Evolutionary conservation across 2,329 filamentous ascomycete species (phyloP), one percentile per base, ranked within the genome.

Genomic region (Aspergillus terreus): DNA sequence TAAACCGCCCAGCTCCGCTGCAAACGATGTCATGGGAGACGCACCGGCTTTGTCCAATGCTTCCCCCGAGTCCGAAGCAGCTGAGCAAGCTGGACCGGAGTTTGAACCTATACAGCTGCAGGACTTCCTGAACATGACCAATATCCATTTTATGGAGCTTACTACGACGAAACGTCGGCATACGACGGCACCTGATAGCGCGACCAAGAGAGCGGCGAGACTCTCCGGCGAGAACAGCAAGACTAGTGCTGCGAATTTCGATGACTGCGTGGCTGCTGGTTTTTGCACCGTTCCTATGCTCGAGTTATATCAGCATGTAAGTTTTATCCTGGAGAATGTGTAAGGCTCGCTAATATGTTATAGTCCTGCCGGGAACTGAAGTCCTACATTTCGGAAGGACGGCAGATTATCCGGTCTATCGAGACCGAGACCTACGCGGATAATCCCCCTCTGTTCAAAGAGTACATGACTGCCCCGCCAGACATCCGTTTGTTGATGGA

Each of bases 131-230:
- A 90, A 95, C 56, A 85, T 96, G 84, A 96, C 92, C 2, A 95
- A 90, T 53, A 96, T 99, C 63, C 89, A 92, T 49, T 99, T 99
- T 74, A 96, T 99, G 88, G 94, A 99, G 67, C 78, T 99, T 46
- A 96, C 87, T n/a, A 96, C 92, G 0, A 96, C 92, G 1, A 97
- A 97, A 69, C 81, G 92, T 59, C 82, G 94, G 50, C 88, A 95
- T 62, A 97, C 92, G 0, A 84, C 87, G 43, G 87, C 82, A 2
- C 85, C 85, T 17, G 75, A 79, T 41, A 72, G 61, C 54, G 66
- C 61, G 41, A 68, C 62, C 40, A 75, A 67, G 58, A 59, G 60
- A 53, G 51, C 43, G 44, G 40, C 52, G 32, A 58, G 67, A 27
- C 57, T 54, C n/a, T 65, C 65, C 35, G 58, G 58, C 5, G 64